Evolutionary conservation across 176 grass and related monocot genomes (phyloP).

Genomic region (Olyra latifolia): DNA sequence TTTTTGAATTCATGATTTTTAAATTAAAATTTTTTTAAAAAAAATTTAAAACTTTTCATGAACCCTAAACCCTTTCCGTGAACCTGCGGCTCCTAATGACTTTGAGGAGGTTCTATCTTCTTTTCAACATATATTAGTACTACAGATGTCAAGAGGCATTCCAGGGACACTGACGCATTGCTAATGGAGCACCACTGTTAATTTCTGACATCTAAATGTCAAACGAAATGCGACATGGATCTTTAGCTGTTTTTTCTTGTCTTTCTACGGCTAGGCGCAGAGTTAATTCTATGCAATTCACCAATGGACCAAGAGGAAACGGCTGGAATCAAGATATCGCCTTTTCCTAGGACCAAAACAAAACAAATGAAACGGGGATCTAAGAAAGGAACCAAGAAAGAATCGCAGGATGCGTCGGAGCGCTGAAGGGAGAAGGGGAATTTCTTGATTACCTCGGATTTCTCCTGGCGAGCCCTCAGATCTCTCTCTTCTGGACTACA

Average conservation of each 20-base stretch:
- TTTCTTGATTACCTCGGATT: neutral
- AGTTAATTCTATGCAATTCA: neutral
- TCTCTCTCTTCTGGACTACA: neutral
- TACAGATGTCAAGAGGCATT: neutral
- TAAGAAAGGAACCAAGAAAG: neutral
- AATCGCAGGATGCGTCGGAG: neutral
- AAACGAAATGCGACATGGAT: neutral
- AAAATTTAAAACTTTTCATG: too few relatives aligned
- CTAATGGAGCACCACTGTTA: neutral
- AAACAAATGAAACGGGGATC: neutral
- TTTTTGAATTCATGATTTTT: too few relatives aligned
- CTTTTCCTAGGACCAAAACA: neutral
- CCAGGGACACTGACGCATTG: neutral
- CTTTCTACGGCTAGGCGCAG: too few relatives aligned
- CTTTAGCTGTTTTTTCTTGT: too few relatives aligned
- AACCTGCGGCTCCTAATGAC: too few relatives aligned
- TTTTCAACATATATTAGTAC: neutral
- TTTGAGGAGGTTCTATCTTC: neutral
- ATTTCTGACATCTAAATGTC: neutral
- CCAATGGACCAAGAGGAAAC: neutral
- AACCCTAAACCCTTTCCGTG: too few relatives aligned
- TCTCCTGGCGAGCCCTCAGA: neutral
- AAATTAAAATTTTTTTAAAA: too few relatives aligned
- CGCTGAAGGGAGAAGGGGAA: neutral
- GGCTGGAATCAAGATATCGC: neutral